Conservation (phyloP, 1,139 yeast genomes). For the Geotrichum restrictum region DNA sequence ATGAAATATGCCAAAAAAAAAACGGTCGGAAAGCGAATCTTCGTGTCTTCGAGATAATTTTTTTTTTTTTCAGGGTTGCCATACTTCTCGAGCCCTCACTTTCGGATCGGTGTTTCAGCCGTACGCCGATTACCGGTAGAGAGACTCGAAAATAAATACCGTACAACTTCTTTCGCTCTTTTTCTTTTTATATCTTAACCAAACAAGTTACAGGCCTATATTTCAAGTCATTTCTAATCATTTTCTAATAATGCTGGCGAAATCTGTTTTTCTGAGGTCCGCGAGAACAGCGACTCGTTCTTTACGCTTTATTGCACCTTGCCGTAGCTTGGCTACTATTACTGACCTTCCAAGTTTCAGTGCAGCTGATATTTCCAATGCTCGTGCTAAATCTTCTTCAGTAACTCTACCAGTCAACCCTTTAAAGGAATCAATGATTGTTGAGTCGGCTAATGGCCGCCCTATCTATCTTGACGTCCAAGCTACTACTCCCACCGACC, state of each 20-base stretch:
- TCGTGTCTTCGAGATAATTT: conserved; percentile 14
- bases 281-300: neutral
- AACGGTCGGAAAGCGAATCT: conserved; percentile 46
- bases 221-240: no score
- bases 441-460: conserved; percentile 38
- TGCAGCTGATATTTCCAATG: no score
- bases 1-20: conserved; percentile 73
- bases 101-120: neutral
- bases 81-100: no score
- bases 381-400: no score
- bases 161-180: neutral
- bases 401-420: no score
- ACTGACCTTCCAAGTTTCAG: no score
- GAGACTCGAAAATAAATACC: neutral
- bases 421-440: no score
- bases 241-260: neutral
- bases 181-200: no score
- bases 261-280: neutral
- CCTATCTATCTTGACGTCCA: conserved; percentile 94
- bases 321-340: no score
- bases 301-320: no score
- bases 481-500: conserved; percentile 97
- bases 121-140: neutral
- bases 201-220: no score
- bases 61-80: no score